Base-by-base conservation (phyloP, 805 yeast genomes). In the Torulaspora franciscae region DNA sequence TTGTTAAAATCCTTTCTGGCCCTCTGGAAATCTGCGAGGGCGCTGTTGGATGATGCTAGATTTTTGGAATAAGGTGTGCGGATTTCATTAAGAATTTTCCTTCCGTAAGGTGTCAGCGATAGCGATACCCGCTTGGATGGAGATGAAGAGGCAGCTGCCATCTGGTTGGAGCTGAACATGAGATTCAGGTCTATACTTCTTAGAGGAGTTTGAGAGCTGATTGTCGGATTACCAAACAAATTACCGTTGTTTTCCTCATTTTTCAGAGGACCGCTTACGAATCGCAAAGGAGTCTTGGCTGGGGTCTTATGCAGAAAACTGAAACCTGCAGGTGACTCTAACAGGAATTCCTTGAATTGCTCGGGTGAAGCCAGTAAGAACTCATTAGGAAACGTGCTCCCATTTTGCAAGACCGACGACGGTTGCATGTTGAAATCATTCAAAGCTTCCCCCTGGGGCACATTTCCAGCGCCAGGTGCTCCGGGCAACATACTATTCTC, bases 41-140 rank as follows among this genome's bases (percentile, higher is more conserved):
- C 66, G 45, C 62, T 59, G 47, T 63, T 63, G 32, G 64, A 54
- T 2, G 62, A 52, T 6, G 56, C 50, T 7, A 49, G 25, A 25
- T 47, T 49, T 42, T 54, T 56, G 3, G 59, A 51, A 40, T 54
- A 57, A 6, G 66, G 66, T 4, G 66, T 64, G 6, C 64, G 62
- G 26, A 62, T 55, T 27, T 64, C 66, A 38, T 57, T 52, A 26
- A 63, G 47, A 8, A 62, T 46, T 32, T 54, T 56, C 39, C 62
- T 61, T n/a, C 65, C 66, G 42, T 58, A 64, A 7, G 67, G 67
- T 4, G 67, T 62, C 43, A 62, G 45, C 4, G 65, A 59, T 42
- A 60, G 44, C 10, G 61, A 47, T 10, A 57, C 42, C 39, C 52
- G 49, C 44, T 59, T 60, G 6, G 64, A 56, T 3, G 68, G 68